Percentiles rank a stretch among this genome's conserved stretches.
These are phyloP conservation scores for Penicillium hesseltinei DNA, from an alignment of 2,329 filamentous ascomycete genomes.

Conservation along the genomic window DNA sequence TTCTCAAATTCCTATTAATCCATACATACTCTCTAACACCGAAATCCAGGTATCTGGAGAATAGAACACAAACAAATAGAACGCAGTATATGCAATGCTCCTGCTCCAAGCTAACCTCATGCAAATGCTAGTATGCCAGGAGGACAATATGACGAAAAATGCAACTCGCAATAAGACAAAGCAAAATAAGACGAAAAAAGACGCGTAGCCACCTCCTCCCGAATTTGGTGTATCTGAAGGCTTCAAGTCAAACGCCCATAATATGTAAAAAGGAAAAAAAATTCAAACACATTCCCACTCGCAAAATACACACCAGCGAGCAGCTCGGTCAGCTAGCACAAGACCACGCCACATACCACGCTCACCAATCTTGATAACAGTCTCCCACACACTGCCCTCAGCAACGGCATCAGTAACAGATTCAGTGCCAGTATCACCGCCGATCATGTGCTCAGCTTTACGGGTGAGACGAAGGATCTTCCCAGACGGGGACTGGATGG, in stretches of 20 bases:
- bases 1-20: slow-evolving; percentile 4
- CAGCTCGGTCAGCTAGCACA: slow-evolving; percentile 63
- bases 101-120: slow-evolving; percentile 24
- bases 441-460: slow-evolving; percentile 48
- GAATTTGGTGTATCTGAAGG: slow-evolving; percentile 1
- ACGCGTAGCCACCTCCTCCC: neutral
- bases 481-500: slow-evolving; percentile 88
- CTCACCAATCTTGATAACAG: slow-evolving; percentile 65
- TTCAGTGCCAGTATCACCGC: slow-evolving; percentile 31
- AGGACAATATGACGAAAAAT: slow-evolving; percentile 9
- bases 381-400: slow-evolving; percentile 63
- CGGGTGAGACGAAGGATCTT: slow-evolving; percentile 75
- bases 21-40: slow-evolving; percentile 15
- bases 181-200: slow-evolving; percentile 3
- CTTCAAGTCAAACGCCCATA: neutral
- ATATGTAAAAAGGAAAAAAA: slow-evolving; percentile 4
- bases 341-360: slow-evolving; percentile 62
- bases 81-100: slow-evolving; percentile 25
- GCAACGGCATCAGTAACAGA: slow-evolving; percentile 38
- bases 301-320: slow-evolving; percentile 67
- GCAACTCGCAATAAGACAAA: slow-evolving; percentile 4
- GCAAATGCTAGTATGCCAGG: slow-evolving; percentile 26
- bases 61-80: slow-evolving; percentile 5
- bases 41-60: slow-evolving; percentile 2
- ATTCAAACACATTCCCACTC: slow-evolving; percentile 62